These are phyloP conservation scores for Volvariella volvacea DNA, from an alignment of 1,284 basidiomycete species.

Conservation along the genomic window DNA sequence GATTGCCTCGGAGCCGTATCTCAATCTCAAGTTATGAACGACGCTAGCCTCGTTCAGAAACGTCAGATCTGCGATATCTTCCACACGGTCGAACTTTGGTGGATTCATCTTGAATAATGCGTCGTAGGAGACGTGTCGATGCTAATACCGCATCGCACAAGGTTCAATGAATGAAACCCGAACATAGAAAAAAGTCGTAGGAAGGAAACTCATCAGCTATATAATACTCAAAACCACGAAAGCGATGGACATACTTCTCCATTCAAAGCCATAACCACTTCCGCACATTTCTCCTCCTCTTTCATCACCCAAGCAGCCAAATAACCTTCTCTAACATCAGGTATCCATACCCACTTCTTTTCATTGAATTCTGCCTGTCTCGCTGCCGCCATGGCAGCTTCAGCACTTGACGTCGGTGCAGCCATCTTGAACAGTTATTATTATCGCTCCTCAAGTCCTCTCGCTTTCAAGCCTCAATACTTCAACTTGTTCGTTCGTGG, in stretches of 20 bases:
- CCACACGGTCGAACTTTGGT: conserved; percentile 96
- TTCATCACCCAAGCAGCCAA: conserved; percentile 85
- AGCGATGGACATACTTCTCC: conserved; percentile 51
- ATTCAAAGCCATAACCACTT: conserved; percentile 75
- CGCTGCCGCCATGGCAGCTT: conserved; percentile 75
- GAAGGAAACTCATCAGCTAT: no score
- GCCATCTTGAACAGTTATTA: neutral
- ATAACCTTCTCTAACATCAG: conserved; percentile 85
- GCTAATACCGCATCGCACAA: conserved; percentile 36
- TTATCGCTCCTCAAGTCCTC: neutral
- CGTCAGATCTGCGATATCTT: conserved; percentile 97
- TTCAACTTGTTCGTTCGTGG: no score
- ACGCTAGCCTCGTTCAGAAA: conserved; percentile 99
- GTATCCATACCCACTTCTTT: conserved; percentile 97
- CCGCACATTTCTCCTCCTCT: conserved; percentile 73
- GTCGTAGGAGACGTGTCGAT: conserved; percentile 70
- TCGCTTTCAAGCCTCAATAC: neutral
- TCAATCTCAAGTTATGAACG: conserved; percentile 89
- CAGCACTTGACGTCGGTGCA: conserved; percentile 52
- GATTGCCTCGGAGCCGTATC: conserved; percentile 90
- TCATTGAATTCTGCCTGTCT: conserved; percentile 93
- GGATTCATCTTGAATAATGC: conserved; percentile 94
- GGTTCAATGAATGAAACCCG: no score
- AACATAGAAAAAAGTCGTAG: no score
- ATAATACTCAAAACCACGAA: neutral